Base-by-base conservation (phyloP, 2,329 filamentous ascomycete species). In the Fusarium anthophilum region DNA sequence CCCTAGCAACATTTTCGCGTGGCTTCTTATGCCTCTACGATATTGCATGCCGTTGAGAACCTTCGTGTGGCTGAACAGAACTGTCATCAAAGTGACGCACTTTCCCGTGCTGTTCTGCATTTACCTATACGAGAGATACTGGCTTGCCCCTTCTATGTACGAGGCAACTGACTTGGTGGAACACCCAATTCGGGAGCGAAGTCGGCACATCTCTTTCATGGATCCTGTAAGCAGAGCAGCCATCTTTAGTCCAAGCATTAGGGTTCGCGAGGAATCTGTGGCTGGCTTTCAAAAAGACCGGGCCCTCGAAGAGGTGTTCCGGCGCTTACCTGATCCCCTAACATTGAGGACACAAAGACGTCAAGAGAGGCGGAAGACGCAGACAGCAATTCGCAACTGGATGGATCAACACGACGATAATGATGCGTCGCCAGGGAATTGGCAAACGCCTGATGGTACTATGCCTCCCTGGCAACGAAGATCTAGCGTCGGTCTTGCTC, bases 261-360 rank as follows among this genome's bases (percentile, higher is more conserved):
- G 94, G 24, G 87, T 95, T 32, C 91, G 94, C 50, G 95, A 97
- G 80, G 95, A 95, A 68, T 98, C 95, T 0, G 91, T 98, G 59
- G 91, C 93, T 41, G 96, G 95, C 3, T 96, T 93, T 77, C 93
- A 96, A 77, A 97, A 98, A 79, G 95, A 98, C 76, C 91, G 91
- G 60, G 95, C 94, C 13, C 84, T 98, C 28, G 96, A 98, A 74
- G 95, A 98, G 79, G 94, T 98, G 0, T 98, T 98, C 80, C 89
- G 94, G 69, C 87, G 89, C 24, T 90, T 91, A 1, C 94, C 93
- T 35, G 91, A 92, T 68, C 86, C 90, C 56, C 88, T 88, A 13
- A 86, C 90, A 6, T 83, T 91, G 60, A 87, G 89, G 24, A 91
- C 88, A 4, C 88, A 90, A 54, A 86, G 88, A 55, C 87, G 89